phyloP scores from a whole-genome alignment of 108 stramenopile species.

The Cyclotella baltica region DNA sequence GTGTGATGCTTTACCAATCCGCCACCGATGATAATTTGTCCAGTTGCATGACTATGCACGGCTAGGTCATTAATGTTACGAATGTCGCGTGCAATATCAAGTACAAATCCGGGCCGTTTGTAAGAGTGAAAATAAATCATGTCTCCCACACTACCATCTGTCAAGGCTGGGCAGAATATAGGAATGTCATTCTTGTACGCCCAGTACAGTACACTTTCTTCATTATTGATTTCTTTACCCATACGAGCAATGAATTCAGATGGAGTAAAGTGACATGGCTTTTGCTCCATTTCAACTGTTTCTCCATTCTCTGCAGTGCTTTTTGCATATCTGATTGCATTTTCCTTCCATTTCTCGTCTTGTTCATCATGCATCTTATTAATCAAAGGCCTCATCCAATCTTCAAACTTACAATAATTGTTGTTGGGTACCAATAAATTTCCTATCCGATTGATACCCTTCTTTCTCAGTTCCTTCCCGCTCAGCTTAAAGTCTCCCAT shows the following conservation, averaged over 20 bases:
- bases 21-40: conserved; percentile 98
- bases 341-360: conserved; percentile 64
- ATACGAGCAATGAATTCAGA: conserved; percentile 94
- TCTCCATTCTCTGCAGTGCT: conserved; percentile 32
- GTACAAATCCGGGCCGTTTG: conserved; percentile 94
- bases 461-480: conserved; percentile 88
- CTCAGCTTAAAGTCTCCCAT: conserved; percentile 94
- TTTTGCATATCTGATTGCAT: conserved; percentile 53
- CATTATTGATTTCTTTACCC: conserved; percentile 95
- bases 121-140: conserved; percentile 99
- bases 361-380: conserved; percentile 97
- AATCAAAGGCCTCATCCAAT: conserved; percentile 96
- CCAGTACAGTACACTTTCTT: conserved; percentile 97
- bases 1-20: conserved; percentile 99
- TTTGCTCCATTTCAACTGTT: neutral
- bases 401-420: conserved; percentile 99
- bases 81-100: conserved; percentile 97
- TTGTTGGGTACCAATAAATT: conserved; percentile 97
- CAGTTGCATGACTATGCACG: conserved; percentile 91
- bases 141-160: conserved; percentile 99
- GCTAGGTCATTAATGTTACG: conserved; percentile 95
- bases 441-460: conserved; percentile 98
- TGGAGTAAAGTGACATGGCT: conserved; percentile 85
- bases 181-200: conserved; percentile 97
- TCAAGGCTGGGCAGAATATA: conserved; percentile 98